These are phyloP conservation scores for Crucihimalaya himalaica DNA, from an alignment of 345 rosid genomes.

Conservation along the genomic window DNA sequence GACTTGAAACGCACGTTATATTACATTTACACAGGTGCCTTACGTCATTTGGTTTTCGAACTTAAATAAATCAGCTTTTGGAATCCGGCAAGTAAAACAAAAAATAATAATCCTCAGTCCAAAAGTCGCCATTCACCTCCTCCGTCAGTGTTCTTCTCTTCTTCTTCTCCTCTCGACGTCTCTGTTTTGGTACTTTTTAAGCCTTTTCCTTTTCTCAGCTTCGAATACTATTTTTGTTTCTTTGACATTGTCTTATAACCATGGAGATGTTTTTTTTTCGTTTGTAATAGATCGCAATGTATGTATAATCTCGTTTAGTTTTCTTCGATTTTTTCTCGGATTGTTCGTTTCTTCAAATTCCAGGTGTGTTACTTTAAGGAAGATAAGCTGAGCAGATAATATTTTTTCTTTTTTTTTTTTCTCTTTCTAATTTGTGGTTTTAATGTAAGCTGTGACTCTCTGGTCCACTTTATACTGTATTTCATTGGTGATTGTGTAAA, in stretches of 20 bases:
- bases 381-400: neutral
- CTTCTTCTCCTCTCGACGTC: constrained; percentile 3
- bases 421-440: neutral
- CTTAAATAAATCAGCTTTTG: constrained; percentile 17
- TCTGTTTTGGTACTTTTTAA: neutral
- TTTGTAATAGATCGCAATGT: constrained; percentile 31
- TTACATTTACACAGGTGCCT: constrained; percentile 10
- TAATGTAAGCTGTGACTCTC: constrained; percentile 15
- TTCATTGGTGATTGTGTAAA: constrained; percentile 15
- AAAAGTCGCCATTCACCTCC: constrained; percentile 11
- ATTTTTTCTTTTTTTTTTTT: neutral
- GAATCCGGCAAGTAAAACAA: constrained; percentile 17
- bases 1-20: constrained; percentile 42
- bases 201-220: neutral
- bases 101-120: neutral
- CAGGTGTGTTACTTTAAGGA: constrained; percentile 5
- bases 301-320: neutral
- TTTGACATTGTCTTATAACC: neutral
- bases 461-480: constrained; percentile 33
- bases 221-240: neutral
- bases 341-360: neutral
- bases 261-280: neutral
- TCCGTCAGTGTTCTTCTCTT: constrained; percentile 8
- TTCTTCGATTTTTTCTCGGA: neutral
- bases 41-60: constrained; percentile 22